Percentiles rank a stretch among this genome's conserved stretches.
Conservation (phyloP, 2,329 filamentous ascomycete genomes). For the Colletotrichum sp. region DNA sequence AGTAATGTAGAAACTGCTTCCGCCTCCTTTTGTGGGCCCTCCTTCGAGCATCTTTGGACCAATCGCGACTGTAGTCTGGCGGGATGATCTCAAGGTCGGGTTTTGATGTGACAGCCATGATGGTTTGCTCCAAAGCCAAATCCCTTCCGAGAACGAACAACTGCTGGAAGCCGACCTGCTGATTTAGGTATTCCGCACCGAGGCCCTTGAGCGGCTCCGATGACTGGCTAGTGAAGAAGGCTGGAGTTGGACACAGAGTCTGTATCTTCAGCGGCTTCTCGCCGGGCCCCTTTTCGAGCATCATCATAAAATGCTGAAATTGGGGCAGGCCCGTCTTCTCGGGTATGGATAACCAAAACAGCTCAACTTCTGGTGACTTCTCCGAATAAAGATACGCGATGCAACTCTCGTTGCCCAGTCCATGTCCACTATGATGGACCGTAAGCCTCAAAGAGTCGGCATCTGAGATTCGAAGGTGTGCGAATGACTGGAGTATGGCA, state of each 20-base stretch:
- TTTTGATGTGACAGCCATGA: conserved; percentile 5
- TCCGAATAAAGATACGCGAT: conserved; percentile 41
- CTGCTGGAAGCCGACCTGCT: conserved; percentile 13
- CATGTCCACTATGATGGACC: conserved; percentile 31
- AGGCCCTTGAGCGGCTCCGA: not conserved
- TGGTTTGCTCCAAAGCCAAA: conserved; percentile 5
- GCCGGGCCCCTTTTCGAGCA: not conserved
- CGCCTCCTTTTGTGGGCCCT: conserved; percentile 9
- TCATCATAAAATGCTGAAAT: conserved; percentile 40
- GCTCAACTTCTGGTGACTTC: conserved; percentile 32
- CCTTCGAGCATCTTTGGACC: not conserved
- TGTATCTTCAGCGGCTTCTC: not conserved
- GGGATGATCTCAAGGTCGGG: not conserved
- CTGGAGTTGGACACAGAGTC: conserved; percentile 7
- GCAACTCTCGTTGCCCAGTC: conserved; percentile 3
- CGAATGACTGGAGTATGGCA: conserved; percentile 45
- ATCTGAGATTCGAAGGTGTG: conserved; percentile 45
- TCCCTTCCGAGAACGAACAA: conserved; percentile 15
- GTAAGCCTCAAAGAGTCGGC: conserved; percentile 44
- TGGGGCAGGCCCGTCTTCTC: conserved; percentile 31
- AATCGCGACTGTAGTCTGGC: conserved; percentile 11
- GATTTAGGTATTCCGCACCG: not conserved
- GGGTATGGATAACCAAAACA: conserved; percentile 38
- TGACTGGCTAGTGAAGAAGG: not conserved
- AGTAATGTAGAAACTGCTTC: conserved; percentile 10